These are phyloP conservation scores for Candida tammaniensis DNA, from an alignment of 805 yeast species.

Conservation along the genomic window DNA sequence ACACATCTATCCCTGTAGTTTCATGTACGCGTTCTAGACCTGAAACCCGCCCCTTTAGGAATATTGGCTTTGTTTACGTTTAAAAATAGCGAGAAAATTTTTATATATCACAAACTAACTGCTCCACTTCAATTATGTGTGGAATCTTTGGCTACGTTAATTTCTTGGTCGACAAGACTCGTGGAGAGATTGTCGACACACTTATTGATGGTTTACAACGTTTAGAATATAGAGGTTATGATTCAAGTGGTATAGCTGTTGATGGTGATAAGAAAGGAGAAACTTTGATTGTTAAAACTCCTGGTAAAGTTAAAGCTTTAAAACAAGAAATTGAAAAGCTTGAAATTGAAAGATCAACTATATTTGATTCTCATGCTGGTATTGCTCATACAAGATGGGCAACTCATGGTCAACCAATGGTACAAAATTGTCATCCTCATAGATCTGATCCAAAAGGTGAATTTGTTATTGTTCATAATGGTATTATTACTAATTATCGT, in stretches of 20 bases:
- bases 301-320: slow-evolving; percentile 87
- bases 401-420: slow-evolving; percentile 93
- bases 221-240: slow-evolving; percentile 97
- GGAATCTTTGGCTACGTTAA: slow-evolving; percentile 98
- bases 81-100: slow-evolving; percentile 7
- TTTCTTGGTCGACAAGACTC: slow-evolving; percentile 83
- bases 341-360: slow-evolving; percentile 56
- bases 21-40: too few relatives aligned
- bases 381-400: slow-evolving; percentile 99
- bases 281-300: slow-evolving; percentile 73
- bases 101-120: slow-evolving; percentile 7
- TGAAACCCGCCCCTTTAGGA: too few relatives aligned
- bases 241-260: slow-evolving; percentile 93
- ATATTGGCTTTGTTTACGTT: slow-evolving; percentile 9
- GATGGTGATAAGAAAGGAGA: slow-evolving; percentile 82
- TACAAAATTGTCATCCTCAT: slow-evolving; percentile 92
- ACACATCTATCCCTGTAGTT: too few relatives aligned
- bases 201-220: slow-evolving; percentile 81
- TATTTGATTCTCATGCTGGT: slow-evolving; percentile 84
- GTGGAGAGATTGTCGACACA: slow-evolving; percentile 91
- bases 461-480: slow-evolving; percentile 93
- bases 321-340: slow-evolving; percentile 55
- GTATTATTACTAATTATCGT: slow-evolving; percentile 94
- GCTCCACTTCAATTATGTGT: slow-evolving; percentile 33
- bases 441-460: slow-evolving; percentile 80